phyloP scores from a whole-genome alignment of 2,329 filamentous ascomycete species.

The Penicillium palitans region DNA sequence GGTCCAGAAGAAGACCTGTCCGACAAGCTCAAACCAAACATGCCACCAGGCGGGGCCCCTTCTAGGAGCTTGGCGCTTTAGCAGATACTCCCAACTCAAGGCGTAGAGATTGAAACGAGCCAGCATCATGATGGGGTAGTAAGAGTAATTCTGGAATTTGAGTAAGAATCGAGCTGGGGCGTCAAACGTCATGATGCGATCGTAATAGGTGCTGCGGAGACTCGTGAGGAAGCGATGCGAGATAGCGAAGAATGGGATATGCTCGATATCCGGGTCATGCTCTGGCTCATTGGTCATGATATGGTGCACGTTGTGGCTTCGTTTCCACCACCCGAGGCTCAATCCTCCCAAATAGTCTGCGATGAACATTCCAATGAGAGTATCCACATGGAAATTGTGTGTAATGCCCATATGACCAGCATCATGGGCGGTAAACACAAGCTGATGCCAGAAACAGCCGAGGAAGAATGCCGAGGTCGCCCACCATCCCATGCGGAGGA shows the following conservation, averaged over 20 bases:
- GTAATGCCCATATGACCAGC: slow-evolving; percentile 97
- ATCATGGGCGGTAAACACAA: slow-evolving; percentile 92
- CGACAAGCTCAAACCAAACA: slow-evolving; percentile 73
- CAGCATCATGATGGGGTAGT: slow-evolving; percentile 77
- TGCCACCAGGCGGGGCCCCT: slow-evolving; percentile 82
- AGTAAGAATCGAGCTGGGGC: slow-evolving; percentile 68
- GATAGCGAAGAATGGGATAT: slow-evolving; percentile 85
- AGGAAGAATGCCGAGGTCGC: slow-evolving; percentile 69
- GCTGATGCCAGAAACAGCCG: slow-evolving; percentile 87
- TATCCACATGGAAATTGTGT: slow-evolving; percentile 80
- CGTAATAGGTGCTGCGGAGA: slow-evolving; percentile 79
- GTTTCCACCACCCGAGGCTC: slow-evolving; percentile 96
- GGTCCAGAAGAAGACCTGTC: slow-evolving; percentile 78
- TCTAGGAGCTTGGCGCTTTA: slow-evolving; percentile 67
- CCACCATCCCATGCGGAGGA: slow-evolving; percentile 67
- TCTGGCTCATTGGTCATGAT: slow-evolving; percentile 94
- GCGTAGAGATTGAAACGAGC: slow-evolving; percentile 86
- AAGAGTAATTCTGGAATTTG: slow-evolving; percentile 75
- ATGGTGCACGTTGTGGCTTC: slow-evolving; percentile 93
- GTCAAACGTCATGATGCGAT: slow-evolving; percentile 76
- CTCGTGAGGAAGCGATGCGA: slow-evolving; percentile 76
- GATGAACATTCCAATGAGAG: slow-evolving; percentile 82
- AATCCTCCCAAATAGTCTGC: slow-evolving; percentile 87
- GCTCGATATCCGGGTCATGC: slow-evolving; percentile 92
- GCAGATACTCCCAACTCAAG: slow-evolving; percentile 75